phyloP scores from a whole-genome alignment of 2,329 filamentous ascomycete genomes.

The Paracoccidioides brasiliensis region DNA sequence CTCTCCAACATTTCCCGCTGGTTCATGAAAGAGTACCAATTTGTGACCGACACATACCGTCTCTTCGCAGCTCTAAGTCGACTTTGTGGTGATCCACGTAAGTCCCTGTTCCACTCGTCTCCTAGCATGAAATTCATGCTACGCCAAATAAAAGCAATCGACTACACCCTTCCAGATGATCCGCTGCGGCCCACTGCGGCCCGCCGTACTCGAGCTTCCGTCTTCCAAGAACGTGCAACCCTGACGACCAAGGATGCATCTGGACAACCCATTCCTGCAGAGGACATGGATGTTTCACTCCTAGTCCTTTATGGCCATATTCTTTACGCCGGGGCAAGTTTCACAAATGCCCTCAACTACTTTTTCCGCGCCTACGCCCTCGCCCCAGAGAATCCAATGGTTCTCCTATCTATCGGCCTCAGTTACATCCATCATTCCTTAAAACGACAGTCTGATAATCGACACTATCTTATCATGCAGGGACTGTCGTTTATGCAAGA shows the following conservation, averaged over 20 bases:
- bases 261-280: slow-evolving; percentile 24
- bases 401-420: slow-evolving; percentile 69
- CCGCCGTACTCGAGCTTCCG: slow-evolving; percentile 26
- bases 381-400: slow-evolving; percentile 60
- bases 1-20: slow-evolving; percentile 63
- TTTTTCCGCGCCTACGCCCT: slow-evolving; percentile 65
- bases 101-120: slow-evolving; percentile 57
- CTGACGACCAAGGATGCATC: slow-evolving; percentile 26
- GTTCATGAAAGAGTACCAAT: slow-evolving; percentile 71
- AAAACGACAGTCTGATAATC: slow-evolving; percentile 79
- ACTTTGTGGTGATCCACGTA: slow-evolving; percentile 53
- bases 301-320: slow-evolving; percentile 86
- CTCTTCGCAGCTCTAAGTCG: slow-evolving; percentile 69
- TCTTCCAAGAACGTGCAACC: slow-evolving; percentile 32
- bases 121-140: slow-evolving; percentile 83
- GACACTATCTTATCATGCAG: slow-evolving; percentile 77
- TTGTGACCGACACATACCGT: slow-evolving; percentile 68
- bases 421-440: slow-evolving; percentile 80
- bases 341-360: slow-evolving; percentile 74
- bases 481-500: slow-evolving; percentile 67
- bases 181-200: slow-evolving; percentile 23
- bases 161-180: slow-evolving; percentile 49
- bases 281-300: slow-evolving; percentile 60
- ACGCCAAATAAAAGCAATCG: slow-evolving; percentile 81
- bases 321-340: slow-evolving; percentile 69